Base-by-base conservation (phyloP, 345 rosid species). In the Lepidium africanum region DNA sequence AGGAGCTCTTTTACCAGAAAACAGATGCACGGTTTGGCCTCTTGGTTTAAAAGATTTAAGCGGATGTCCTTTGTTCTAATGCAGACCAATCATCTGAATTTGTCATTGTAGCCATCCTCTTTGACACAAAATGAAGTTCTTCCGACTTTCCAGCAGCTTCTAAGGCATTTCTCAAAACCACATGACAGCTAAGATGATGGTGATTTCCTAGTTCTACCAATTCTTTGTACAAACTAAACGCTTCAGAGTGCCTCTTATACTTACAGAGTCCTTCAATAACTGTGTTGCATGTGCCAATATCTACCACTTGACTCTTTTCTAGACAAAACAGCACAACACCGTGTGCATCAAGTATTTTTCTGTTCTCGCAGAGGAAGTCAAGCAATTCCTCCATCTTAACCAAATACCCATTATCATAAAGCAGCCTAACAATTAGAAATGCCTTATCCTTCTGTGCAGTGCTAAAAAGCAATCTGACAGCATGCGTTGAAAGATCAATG, bases 261-360 rank as follows among this genome's bases (percentile, higher is more conserved):
- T 67, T 79, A 78, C 90, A 89, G 38, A 91, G 91, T 71, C 84
- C 87, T 76, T 79, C 79, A 46, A 89, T 74, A 42, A 89, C 82
- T 6, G 37, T 63, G 55, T 79, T 60, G 71, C 85, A 87, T 42
- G 72, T 49, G 38, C 76, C 71, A 36, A 69, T 60, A 58, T 80
- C 79, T 50, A 84, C 68, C 50, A 50, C 71, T 54, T 81, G 80
- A 76, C 82, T 56, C 77, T 81, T 85, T 75, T 83, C 87, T 79
- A 84, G 73, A 70, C 86, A 78, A 81, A 80, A 83, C 53, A 81
- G 63, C 66, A 86, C 43, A 79, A 91, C 67, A 67, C 76, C 81
- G 45, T 71, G 73, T 2, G 92, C 96, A 47, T 85, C 56, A 50
- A 80, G 21, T 32, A 88, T 56, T 63, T 76, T 86, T 68, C 79